These are phyloP conservation scores for Tripterygium wilfordii DNA, from an alignment of 177 flowering plant genomes.

Conservation along the genomic window DNA sequence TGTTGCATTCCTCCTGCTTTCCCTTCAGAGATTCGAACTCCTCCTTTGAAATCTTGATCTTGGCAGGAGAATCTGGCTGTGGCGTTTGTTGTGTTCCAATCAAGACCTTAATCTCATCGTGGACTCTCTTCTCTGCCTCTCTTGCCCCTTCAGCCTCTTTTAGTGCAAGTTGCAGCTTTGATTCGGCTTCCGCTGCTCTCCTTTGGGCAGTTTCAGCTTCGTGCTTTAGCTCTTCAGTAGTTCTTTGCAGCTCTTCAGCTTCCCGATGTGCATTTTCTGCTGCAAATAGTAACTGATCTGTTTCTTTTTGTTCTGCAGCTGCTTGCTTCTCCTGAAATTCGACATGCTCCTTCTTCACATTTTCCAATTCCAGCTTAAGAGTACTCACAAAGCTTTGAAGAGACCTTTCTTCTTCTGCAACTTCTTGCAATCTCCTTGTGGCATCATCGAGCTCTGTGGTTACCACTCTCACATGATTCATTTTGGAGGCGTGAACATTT, in stretches of 20 bases:
- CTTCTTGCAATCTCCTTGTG: slow-evolving; percentile 26
- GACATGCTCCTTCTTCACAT: slow-evolving; percentile 16
- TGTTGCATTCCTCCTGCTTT: slow-evolving; percentile 23
- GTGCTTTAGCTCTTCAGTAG: slow-evolving; percentile 13
- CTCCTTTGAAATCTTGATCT: slow-evolving; percentile 31
- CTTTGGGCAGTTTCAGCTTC: slow-evolving; percentile 24
- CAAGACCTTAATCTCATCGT: slow-evolving; percentile 23
- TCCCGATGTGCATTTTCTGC: slow-evolving; percentile 20
- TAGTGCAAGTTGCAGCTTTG: slow-evolving; percentile 19
- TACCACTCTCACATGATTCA: slow-evolving; percentile 22
- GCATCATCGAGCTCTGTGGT: slow-evolving; percentile 38
- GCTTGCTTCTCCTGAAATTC: slow-evolving; percentile 16
- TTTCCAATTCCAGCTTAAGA: slow-evolving; percentile 34
- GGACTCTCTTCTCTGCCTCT: slow-evolving; percentile 33
- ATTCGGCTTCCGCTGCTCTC: slow-evolving; percentile 20
- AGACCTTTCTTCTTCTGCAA: slow-evolving; percentile 31
- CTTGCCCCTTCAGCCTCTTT: slow-evolving; percentile 37
- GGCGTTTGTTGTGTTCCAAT: slow-evolving; percentile 8
- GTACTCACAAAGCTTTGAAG: slow-evolving; percentile 22
- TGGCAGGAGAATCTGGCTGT: slow-evolving; percentile 8
- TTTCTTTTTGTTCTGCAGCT: slow-evolving; percentile 12
- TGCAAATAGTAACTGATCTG: slow-evolving; percentile 23
- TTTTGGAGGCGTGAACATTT: slow-evolving; percentile 20
- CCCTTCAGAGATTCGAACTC: slow-evolving; percentile 34
- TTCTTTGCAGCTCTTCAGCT: slow-evolving; percentile 27